phyloP scores from a whole-genome alignment of 2,329 filamentous ascomycete genomes.

The Arachnopeziza araneosa region DNA sequence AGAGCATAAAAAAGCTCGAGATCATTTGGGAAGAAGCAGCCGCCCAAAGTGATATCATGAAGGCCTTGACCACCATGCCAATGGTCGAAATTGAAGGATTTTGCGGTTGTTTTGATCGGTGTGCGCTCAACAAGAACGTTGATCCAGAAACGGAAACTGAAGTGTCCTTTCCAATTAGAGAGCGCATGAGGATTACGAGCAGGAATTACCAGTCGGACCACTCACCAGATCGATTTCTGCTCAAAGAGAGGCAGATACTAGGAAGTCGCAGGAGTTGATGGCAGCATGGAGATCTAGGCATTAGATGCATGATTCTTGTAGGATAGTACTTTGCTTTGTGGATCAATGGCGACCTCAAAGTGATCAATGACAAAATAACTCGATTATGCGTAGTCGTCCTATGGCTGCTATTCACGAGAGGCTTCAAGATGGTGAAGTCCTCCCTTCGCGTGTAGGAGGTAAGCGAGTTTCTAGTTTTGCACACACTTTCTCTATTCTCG shows the following conservation, averaged over 20 bases:
- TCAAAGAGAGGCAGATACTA: neutral
- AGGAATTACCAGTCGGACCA: neutral
- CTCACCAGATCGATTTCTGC: neutral
- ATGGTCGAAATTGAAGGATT: neutral
- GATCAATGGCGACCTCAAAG: too few species aligned
- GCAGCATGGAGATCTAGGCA: neutral
- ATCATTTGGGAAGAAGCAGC: neutral
- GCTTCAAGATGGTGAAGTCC: too few species aligned
- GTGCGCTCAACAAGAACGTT: neutral
- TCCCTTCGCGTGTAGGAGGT: too few species aligned
- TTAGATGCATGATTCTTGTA: neutral
- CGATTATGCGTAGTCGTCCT: neutral
- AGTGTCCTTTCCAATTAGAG: neutral
- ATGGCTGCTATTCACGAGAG: too few species aligned
- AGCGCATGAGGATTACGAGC: neutral
- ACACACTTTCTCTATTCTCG: too few species aligned
- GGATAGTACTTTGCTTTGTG: neutral
- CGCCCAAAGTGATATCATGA: neutral
- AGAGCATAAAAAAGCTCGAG: neutral
- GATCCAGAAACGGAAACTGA: neutral
- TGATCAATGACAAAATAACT: neutral
- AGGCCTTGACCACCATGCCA: neutral
- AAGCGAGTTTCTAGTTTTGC: too few species aligned
- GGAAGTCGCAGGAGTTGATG: neutral
- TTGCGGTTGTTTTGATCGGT: neutral